Evolutionary conservation across 768 basidiomycete genomes (phyloP).

Genomic region (Lactifluus piperatus): DNA sequence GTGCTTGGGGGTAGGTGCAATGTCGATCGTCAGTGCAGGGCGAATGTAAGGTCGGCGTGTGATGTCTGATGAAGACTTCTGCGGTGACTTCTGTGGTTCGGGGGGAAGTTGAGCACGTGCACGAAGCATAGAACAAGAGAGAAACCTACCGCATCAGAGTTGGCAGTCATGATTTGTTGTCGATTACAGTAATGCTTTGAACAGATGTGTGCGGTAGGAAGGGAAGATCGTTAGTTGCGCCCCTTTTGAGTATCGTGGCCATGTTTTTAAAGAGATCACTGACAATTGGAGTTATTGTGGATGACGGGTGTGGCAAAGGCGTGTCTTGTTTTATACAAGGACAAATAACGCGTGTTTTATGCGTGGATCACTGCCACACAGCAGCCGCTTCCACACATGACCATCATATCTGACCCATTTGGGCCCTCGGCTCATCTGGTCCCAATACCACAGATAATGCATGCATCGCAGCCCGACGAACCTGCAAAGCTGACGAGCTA

Average conservation of each 20-base stretch:
- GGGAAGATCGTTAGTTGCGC: neutral
- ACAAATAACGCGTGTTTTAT: conserved; percentile 13
- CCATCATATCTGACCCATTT: neutral
- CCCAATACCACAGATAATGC: neutral
- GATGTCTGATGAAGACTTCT: neutral
- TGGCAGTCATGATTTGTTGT: neutral
- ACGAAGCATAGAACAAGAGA: neutral
- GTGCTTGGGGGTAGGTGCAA: neutral
- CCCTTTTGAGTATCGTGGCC: neutral
- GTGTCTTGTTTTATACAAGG: neutral
- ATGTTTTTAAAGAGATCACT: conserved; percentile 5
- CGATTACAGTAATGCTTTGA: neutral
- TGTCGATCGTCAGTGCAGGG: neutral
- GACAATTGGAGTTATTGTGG: neutral
- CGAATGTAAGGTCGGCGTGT: conserved; percentile 5
- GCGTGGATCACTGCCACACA: conserved; percentile 9
- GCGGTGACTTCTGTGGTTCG: neutral
- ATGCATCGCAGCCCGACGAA: conserved; percentile 8
- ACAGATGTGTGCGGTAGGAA: neutral
- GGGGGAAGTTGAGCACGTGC: neutral
- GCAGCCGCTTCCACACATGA: neutral
- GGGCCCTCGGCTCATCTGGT: neutral
- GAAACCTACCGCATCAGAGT: neutral
- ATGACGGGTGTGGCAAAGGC: neutral
- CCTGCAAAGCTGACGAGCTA: conserved; percentile 13